These are phyloP conservation scores for Psilocybe tampanensis DNA, from an alignment of 768 basidiomycete species.

Conservation along the genomic window DNA sequence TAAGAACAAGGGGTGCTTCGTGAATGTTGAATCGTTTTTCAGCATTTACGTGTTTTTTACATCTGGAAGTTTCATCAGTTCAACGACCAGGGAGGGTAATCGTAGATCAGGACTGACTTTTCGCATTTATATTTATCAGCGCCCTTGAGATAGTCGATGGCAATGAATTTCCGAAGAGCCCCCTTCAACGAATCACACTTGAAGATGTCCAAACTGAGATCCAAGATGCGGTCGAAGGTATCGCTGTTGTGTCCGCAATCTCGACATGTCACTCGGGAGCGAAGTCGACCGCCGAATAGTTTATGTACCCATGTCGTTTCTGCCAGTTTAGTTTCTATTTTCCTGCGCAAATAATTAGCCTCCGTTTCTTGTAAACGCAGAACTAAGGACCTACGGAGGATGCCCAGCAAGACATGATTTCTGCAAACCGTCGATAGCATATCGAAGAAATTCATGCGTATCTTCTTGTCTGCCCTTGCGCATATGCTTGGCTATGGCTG, in stretches of 20 bases:
- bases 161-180: slow-evolving; percentile 79
- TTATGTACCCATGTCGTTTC: slow-evolving; percentile 95
- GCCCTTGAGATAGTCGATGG: slow-evolving; percentile 81
- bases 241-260: slow-evolving; percentile 88
- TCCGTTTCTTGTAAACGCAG: background rate
- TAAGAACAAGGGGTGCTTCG: slow-evolving; percentile 85
- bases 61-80: slow-evolving; percentile 48
- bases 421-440: slow-evolving; percentile 90
- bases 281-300: slow-evolving; percentile 89
- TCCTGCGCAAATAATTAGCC: slow-evolving; percentile 41
- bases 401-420: slow-evolving; percentile 76
- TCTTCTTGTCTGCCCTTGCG: slow-evolving; percentile 94
- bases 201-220: slow-evolving; percentile 89
- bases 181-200: slow-evolving; percentile 62
- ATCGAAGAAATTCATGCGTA: slow-evolving; percentile 96
- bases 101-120: slow-evolving; percentile 61
- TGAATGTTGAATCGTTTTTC: slow-evolving; percentile 90
- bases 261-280: slow-evolving; percentile 87
- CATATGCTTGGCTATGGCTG: slow-evolving; percentile 92
- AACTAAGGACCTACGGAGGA: slow-evolving; percentile 56
- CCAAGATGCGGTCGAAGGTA: slow-evolving; percentile 94
- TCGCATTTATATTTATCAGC: slow-evolving; percentile 98
- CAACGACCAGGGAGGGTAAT: background rate
- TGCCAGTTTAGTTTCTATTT: slow-evolving; percentile 67
- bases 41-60: slow-evolving; percentile 89